Evolutionary conservation across 345 rosid genomes (phyloP), one percentile per base, ranked within the genome.

Genomic region (Excoecaria cochinchinensis): DNA sequence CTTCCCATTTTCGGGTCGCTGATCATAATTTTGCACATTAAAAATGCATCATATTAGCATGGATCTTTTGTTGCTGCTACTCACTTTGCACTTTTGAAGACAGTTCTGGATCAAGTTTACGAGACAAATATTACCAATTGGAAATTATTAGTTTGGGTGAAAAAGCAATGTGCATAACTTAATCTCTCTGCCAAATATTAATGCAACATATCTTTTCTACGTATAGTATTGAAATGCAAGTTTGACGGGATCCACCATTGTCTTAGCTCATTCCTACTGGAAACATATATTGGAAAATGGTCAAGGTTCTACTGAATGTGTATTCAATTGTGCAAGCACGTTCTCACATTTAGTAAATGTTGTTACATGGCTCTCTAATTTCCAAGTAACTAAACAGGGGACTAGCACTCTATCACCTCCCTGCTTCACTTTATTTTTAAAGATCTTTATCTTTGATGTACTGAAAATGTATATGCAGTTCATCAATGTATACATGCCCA

Each of bases 401-500:
- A 40, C 50, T 1, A 14, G 16, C 39, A 19, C 50, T 50, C 67
- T 6, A 8, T 65, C 67, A 19, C 40, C 50, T 48, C 8, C 66
- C 24, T 50, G 59, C 3, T 15, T 21, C 55, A 57, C 71, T 67
- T 67, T 11, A 31, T 10, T 50, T 68, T 39, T 40, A 25, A 62
- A 68, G 42, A 38, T 76, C 19, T 47, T 56, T 24, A 68, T 55
- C 56, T 71, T 69, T 76, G 55, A 72, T 76, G 21, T 58, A 81
- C 42, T 60, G 65, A 13, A 65, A 74, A 19, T 76, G 73, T 38
- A 0, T 59, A 17, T 87, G 88, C 94, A 95, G 99, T 91, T 92
- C 82, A 71, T 91, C 62, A 90, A 92, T 73, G 99, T 95, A 14
- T 95, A 92, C 80, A 89, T 74, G 14, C 94, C 98, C 6, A 90